Conservation (phyloP, 1,139 yeast genomes). For the Candida pseudoviswanathii region DNA sequence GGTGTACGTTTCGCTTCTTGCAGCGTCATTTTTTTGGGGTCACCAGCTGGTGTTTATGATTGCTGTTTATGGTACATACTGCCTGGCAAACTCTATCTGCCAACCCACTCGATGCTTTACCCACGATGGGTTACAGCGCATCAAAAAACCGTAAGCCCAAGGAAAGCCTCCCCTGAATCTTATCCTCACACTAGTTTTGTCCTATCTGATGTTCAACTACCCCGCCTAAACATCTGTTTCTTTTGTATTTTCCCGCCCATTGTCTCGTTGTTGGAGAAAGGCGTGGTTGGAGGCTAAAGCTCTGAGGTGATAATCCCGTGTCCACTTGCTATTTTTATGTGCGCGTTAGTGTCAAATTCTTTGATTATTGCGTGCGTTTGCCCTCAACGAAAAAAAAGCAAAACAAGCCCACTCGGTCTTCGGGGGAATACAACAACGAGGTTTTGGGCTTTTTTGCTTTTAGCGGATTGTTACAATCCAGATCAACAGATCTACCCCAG, state of each 20-base stretch:
- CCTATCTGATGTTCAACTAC: background rate
- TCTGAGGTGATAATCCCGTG: no score
- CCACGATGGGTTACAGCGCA: no score
- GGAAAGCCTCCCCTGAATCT: background rate
- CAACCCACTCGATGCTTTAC: no score
- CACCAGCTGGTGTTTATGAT: background rate
- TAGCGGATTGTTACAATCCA: background rate
- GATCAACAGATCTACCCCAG: background rate
- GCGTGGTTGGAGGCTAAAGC: no score
- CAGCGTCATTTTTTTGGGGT: no score
- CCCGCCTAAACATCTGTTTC: background rate
- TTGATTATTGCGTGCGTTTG: background rate
- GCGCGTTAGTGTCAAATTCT: background rate
- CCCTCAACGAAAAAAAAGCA: background rate
- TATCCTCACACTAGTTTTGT: background rate
- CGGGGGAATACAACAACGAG: constrained; percentile 1
- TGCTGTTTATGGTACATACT: no score
- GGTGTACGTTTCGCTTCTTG: background rate
- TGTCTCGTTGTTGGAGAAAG: background rate
- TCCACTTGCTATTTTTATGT: background rate
- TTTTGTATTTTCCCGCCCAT: background rate
- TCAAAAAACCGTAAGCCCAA: no score
- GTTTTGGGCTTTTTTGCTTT: background rate
- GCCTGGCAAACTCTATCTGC: no score
- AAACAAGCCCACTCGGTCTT: background rate